phyloP scores from a whole-genome alignment of 495 filamentous ascomycete species.

The Oidiodendron maius region DNA sequence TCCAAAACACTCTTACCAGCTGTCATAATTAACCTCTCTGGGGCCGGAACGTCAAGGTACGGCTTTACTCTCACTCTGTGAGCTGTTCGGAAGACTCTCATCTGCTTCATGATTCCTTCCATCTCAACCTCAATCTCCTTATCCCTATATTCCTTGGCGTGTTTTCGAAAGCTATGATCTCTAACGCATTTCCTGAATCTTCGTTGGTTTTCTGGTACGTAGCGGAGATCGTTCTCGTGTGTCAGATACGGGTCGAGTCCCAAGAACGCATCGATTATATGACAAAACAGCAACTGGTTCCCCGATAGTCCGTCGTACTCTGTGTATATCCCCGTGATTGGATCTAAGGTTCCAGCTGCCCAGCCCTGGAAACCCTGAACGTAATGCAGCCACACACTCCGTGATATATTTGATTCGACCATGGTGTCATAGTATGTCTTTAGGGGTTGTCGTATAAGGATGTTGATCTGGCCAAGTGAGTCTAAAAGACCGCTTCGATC shows the following conservation, averaged over 20 bases:
- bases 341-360: slow-evolving; percentile 30
- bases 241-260: slow-evolving; percentile 33
- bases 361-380: slow-evolving; percentile 40
- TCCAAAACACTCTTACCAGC: slow-evolving; percentile 36
- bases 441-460: not conserved
- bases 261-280: slow-evolving; percentile 36
- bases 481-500: not conserved
- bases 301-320: slow-evolving; percentile 40
- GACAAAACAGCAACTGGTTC: slow-evolving; percentile 36
- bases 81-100: slow-evolving; percentile 34
- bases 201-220: not conserved
- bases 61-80: slow-evolving; percentile 30
- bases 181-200: not conserved
- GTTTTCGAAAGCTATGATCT: not conserved
- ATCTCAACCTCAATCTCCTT: not conserved
- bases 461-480: not conserved
- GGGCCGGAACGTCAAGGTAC: slow-evolving; percentile 32
- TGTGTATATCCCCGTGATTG: slow-evolving; percentile 24
- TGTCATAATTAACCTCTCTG: slow-evolving; percentile 39
- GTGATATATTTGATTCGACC: slow-evolving; percentile 19
- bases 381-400: slow-evolving; percentile 28
- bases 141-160: not conserved
- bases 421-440: not conserved
- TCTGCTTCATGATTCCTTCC: slow-evolving; percentile 28
- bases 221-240: slow-evolving; percentile 6